phyloP scores from a whole-genome alignment of 495 filamentous ascomycete species.

The Aspergillus sclerotiicarbonarius region DNA sequence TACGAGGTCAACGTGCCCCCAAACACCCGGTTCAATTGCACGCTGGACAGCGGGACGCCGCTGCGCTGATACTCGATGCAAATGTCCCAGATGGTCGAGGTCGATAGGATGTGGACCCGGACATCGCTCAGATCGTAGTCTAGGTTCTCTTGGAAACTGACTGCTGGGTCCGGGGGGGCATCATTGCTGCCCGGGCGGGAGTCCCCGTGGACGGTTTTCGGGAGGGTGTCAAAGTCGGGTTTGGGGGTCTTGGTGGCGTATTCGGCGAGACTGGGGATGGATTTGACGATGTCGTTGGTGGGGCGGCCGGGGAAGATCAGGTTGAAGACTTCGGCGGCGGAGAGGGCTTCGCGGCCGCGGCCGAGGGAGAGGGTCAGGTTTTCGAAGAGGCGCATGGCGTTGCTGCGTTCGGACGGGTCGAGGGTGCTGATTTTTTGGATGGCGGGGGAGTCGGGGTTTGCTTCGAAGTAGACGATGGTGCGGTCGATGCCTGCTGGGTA shows the following conservation, averaged over 20 bases:
- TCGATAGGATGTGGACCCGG: conserved; percentile 24
- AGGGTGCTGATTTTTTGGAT: conserved; percentile 19
- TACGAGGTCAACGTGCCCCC: conserved; percentile 37
- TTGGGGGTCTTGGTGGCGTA: conserved; percentile 32
- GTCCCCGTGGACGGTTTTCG: conserved; percentile 16
- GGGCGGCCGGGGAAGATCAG: conserved; percentile 26
- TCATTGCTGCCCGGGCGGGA: neutral
- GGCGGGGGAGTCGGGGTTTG: conserved; percentile 24
- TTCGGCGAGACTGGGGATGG: conserved; percentile 31
- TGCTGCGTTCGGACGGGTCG: conserved; percentile 4
- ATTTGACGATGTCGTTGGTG: conserved; percentile 30
- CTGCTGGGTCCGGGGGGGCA: conserved; percentile 16
- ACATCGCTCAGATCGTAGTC: conserved; percentile 38
- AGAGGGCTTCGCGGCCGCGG: conserved; percentile 17
- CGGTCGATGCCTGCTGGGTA: conserved; percentile 41
- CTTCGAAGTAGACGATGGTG: conserved; percentile 38
- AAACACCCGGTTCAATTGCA: conserved; percentile 30
- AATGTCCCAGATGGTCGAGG: conserved; percentile 31
- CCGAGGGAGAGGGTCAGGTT: conserved; percentile 23
- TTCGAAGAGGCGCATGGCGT: conserved; percentile 24
- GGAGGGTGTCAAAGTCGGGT: conserved; percentile 24
- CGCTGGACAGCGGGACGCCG: conserved; percentile 11
- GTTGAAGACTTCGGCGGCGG: conserved; percentile 25
- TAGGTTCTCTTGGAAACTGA: conserved; percentile 33
- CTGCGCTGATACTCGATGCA: conserved; percentile 29